Evolutionary conservation across 202 grass and related monocot genomes (phyloP).

Genomic region (Carex sylvatica): DNA sequence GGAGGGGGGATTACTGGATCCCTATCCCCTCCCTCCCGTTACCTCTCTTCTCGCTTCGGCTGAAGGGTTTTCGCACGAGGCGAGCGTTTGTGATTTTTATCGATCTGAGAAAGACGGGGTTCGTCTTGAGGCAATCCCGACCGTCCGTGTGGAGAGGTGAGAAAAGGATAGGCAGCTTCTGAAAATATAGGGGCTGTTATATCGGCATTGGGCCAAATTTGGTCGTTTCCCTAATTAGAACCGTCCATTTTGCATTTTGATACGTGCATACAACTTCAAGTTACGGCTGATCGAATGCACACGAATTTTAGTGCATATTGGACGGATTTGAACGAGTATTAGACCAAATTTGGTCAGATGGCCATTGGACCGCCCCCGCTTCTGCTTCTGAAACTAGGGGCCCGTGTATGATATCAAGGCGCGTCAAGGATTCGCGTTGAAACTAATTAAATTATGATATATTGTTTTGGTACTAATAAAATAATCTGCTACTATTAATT

Average conservation of each 20-base stretch:
- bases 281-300: too few species aligned
- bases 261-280: too few species aligned
- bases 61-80: constrained; percentile 16
- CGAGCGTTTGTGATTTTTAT: constrained; percentile 1
- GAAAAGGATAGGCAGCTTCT: neutral
- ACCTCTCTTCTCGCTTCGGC: constrained; percentile 20
- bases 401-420: neutral
- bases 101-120: neutral
- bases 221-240: too few species aligned
- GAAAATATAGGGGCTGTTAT: too few species aligned
- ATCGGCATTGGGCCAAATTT: too few species aligned
- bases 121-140: neutral
- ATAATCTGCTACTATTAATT: neutral
- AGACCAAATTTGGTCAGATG: too few species aligned
- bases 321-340: too few species aligned
- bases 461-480: neutral
- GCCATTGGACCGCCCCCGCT: too few species aligned
- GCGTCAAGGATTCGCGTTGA: neutral
- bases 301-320: too few species aligned
- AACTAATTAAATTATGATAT: neutral
- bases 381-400: neutral
- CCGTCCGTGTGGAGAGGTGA: neutral
- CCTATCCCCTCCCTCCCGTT: constrained; percentile 17
- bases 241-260: too few species aligned
- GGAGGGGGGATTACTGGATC: constrained; percentile 17